These are phyloP conservation scores for Venturia nashicola DNA, from an alignment of 2,329 filamentous ascomycete genomes.

Conservation along the genomic window DNA sequence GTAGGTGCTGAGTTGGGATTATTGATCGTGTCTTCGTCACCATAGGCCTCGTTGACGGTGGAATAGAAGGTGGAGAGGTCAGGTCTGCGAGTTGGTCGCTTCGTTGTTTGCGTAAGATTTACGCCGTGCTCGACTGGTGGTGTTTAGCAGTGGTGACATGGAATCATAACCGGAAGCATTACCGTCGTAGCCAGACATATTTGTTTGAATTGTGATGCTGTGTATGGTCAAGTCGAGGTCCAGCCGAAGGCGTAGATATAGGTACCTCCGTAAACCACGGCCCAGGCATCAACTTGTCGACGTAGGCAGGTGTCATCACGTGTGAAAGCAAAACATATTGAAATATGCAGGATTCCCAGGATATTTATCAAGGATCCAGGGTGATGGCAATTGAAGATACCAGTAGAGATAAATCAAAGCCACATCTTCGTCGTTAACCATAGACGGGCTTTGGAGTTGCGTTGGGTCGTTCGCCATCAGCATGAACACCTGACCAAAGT, in stretches of 20 bases:
- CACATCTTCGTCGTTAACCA: no score
- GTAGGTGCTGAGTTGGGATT: conserved; percentile 48
- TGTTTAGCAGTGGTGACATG: conserved; percentile 10
- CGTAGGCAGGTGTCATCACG: background rate
- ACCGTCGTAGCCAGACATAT: conserved; percentile 37
- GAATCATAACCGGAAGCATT: conserved; percentile 7
- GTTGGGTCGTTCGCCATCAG: no score
- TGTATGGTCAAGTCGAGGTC: background rate
- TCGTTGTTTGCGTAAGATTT: conserved; percentile 19
- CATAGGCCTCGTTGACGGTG: conserved; percentile 45
- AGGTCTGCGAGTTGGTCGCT: conserved; percentile 27
- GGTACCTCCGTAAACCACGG: background rate
- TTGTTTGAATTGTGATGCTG: background rate
- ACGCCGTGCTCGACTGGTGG: conserved; percentile 37
- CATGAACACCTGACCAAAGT: no score
- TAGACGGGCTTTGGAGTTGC: no score
- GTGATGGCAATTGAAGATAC: no score
- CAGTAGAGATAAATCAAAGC: no score
- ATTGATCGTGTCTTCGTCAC: conserved; percentile 27
- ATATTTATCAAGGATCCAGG: no score
- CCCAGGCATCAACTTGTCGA: background rate
- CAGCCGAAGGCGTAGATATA: background rate
- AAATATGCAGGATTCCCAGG: no score
- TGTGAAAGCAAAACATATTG: background rate
- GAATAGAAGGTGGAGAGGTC: conserved; percentile 55